A percentile compares a stretch with the other conserved stretches of the same genome.
Conservation (phyloP, 2,329 filamentous ascomycete species). For the Diaporthe vaccinii region DNA sequence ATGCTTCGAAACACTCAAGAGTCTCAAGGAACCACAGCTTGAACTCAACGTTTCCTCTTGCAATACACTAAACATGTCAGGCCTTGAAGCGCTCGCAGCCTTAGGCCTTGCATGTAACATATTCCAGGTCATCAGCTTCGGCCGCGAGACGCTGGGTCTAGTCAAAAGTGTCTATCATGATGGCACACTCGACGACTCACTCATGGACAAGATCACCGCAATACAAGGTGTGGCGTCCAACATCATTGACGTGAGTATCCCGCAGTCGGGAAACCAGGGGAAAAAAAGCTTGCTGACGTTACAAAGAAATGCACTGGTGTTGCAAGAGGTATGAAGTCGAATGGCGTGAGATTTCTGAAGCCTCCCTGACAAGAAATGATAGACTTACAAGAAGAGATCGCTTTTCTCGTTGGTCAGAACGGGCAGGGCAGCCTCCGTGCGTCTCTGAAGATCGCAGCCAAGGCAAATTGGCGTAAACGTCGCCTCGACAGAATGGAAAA, state of each 20-base stretch:
- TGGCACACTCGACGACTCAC: background rate
- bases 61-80: background rate
- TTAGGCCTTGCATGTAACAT: background rate
- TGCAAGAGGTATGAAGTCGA: background rate
- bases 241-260: background rate
- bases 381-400: background rate
- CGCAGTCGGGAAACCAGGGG: background rate
- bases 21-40: background rate
- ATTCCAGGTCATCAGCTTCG: constrained; percentile 8
- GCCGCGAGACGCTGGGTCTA: background rate
- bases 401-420: background rate
- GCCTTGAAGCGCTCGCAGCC: background rate
- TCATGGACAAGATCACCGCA: background rate
- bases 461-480: background rate
- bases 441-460: background rate
- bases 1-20: background rate
- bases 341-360: too few relatives aligned
- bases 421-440: background rate
- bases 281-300: background rate
- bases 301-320: background rate
- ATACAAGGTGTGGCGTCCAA: background rate
- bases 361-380: background rate
- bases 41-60: fast-evolving
- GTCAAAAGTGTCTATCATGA: background rate
- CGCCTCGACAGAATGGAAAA: background rate